A percentile compares a stretch with the other conserved stretches of the same genome.
Conservation (phyloP, 2,329 filamentous ascomycete species). For the Didymella keratinophila region DNA sequence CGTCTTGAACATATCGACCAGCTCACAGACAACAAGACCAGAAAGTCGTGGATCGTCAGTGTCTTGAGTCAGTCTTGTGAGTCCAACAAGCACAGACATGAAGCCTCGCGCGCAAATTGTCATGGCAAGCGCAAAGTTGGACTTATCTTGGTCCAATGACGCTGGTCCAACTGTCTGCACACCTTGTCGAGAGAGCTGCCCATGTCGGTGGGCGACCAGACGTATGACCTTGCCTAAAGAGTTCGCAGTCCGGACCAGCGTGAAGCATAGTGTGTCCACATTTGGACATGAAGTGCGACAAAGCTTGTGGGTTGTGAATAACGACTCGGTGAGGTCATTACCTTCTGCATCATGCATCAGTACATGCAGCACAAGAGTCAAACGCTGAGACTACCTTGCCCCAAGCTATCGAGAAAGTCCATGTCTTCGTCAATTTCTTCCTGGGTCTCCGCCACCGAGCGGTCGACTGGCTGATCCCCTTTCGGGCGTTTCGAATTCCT, state of each 20-base stretch:
- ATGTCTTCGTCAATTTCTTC: conserved; percentile 39
- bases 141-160: conserved; percentile 34
- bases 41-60: conserved; percentile 25
- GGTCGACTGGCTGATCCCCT: conserved; percentile 16
- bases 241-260: conserved; percentile 34
- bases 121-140: conserved; percentile 38
- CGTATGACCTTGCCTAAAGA: conserved; percentile 37
- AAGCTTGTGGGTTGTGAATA: conserved; percentile 43
- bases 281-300: conserved; percentile 30
- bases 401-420: conserved; percentile 38
- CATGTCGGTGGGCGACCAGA: conserved; percentile 30
- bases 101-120: conserved; percentile 43
- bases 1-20: conserved; percentile 49
- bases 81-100: conserved; percentile 43
- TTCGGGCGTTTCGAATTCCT: conserved; percentile 29
- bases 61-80: conserved; percentile 30
- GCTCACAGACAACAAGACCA: conserved; percentile 41
- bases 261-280: conserved; percentile 34
- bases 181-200: conserved; percentile 27
- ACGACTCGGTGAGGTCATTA: conserved; percentile 31
- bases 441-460: conserved; percentile 24
- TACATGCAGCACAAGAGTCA: neutral
- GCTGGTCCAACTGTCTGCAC: conserved; percentile 14
- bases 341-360: conserved; percentile 32
- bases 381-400: conserved; percentile 27